phyloP scores from a whole-genome alignment of 176 grass and related monocot species.

The Carex pumila region DNA sequence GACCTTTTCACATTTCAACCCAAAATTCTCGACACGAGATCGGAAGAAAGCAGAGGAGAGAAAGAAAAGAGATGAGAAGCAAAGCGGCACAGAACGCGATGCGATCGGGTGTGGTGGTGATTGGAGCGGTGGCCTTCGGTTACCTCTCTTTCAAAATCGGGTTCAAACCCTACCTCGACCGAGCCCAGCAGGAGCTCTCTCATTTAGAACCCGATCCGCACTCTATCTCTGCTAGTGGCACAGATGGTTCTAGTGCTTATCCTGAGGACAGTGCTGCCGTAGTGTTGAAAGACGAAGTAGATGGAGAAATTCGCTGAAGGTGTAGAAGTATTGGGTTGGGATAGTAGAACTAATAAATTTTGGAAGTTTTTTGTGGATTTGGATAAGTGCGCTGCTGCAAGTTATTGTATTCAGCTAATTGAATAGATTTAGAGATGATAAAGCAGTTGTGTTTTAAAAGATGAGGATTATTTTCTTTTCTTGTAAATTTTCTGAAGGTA shows the following conservation, averaged over 20 bases:
- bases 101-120: slow-evolving; percentile 71
- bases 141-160: slow-evolving; percentile 81
- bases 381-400: background rate
- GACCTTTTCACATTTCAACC: background rate
- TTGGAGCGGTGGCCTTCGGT: slow-evolving; percentile 58
- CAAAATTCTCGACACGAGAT: background rate
- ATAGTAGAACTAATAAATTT: background rate
- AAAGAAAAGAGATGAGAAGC: slow-evolving; percentile 13
- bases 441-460: background rate
- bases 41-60: background rate
- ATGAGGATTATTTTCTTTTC: background rate
- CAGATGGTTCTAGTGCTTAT: background rate
- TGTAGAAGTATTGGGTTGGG: background rate
- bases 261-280: background rate
- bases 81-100: slow-evolving; percentile 54
- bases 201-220: slow-evolving; percentile 14
- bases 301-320: background rate
- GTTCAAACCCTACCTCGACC: slow-evolving; percentile 88
- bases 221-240: background rate
- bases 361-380: background rate
- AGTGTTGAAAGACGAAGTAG: slow-evolving; percentile 4
- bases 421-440: background rate
- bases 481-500: background rate
- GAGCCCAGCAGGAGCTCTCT: slow-evolving; percentile 40
- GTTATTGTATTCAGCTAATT: background rate